Evolutionary conservation across 2,329 filamentous ascomycete genomes (phyloP).

Genomic region (Trichophyton verrucosum): DNA sequence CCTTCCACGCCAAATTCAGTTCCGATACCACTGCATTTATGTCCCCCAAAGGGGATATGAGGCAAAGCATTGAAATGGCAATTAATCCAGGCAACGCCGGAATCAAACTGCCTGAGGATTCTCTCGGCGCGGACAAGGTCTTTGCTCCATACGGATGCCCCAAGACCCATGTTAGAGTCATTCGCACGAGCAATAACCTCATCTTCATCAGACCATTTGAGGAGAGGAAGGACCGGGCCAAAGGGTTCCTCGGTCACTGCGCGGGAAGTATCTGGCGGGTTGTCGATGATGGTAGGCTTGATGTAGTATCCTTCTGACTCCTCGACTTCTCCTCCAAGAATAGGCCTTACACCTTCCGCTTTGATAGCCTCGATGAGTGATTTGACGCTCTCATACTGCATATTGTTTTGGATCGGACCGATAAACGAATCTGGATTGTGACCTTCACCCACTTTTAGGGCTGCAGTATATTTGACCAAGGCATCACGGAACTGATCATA

Average conservation of each 20-base stretch:
- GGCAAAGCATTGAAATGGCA: slow-evolving; percentile 37
- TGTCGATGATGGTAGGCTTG: slow-evolving; percentile 43
- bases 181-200: slow-evolving; percentile 37
- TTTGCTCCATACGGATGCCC: slow-evolving; percentile 42
- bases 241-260: slow-evolving; percentile 47
- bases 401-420: slow-evolving; percentile 49
- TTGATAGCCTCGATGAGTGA: slow-evolving; percentile 43
- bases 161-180: slow-evolving; percentile 39
- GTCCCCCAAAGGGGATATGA: slow-evolving; percentile 27
- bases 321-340: slow-evolving; percentile 34
- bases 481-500: slow-evolving; percentile 37
- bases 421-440: slow-evolving; percentile 35
- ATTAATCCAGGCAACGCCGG: slow-evolving; percentile 48
- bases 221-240: slow-evolving; percentile 49
- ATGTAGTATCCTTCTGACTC: slow-evolving; percentile 39
- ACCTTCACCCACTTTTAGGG: slow-evolving; percentile 16
- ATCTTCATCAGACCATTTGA: slow-evolving; percentile 43
- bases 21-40: slow-evolving; percentile 26
- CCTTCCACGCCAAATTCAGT: slow-evolving; percentile 22
- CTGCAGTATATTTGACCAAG: slow-evolving; percentile 32
- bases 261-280: slow-evolving; percentile 41
- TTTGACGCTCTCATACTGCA: slow-evolving; percentile 48
- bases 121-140: slow-evolving; percentile 38
- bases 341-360: slow-evolving; percentile 40
- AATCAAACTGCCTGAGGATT: slow-evolving; percentile 38